A percentile compares a stretch with the other conserved stretches of the same genome.
phyloP scores from a whole-genome alignment of 306 rosid species.

The Rosa lucieae region DNA sequence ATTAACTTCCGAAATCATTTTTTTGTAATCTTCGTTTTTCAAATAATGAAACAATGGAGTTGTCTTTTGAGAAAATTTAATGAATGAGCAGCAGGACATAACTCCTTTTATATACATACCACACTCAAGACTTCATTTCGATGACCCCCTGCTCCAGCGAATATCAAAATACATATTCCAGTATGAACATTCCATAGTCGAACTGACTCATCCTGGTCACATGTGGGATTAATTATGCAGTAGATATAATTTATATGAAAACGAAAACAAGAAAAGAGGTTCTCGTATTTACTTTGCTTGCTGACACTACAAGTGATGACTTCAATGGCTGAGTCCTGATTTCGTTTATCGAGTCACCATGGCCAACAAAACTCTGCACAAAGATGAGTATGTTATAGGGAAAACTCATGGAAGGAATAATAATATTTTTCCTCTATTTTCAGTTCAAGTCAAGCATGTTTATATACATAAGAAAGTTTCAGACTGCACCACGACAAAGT shows the following conservation, averaged over 20 bases:
- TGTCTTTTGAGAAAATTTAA: not conserved
- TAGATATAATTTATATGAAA: conserved; percentile 24
- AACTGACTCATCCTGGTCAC: conserved; percentile 87
- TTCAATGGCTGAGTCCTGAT: conserved; percentile 82
- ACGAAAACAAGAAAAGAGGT: conserved; percentile 7
- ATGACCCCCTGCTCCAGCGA: conserved; percentile 98
- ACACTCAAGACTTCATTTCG: conserved; percentile 96
- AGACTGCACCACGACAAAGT: not conserved
- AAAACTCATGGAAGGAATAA: not conserved
- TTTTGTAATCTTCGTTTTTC: not conserved
- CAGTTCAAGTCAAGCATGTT: not conserved
- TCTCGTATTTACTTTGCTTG: conserved; percentile 69
- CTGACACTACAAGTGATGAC: conserved; percentile 84
- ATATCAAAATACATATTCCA: conserved; percentile 87
- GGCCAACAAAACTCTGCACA: conserved; percentile 90
- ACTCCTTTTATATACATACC: conserved; percentile 47
- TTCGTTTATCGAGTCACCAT: conserved; percentile 93
- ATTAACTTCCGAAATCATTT: not conserved
- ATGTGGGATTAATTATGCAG: conserved; percentile 28
- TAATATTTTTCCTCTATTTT: too few relatives aligned
- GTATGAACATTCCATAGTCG: conserved; percentile 95
- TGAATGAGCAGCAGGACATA: conserved; percentile 3
- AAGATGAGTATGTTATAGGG: not conserved
- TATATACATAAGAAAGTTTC: not conserved
- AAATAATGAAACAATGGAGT: not conserved